Evolutionary conservation across 352 stramenopile genomes (phyloP), one percentile per base, ranked within the genome.

Genomic region (Pythium phragmitis): DNA sequence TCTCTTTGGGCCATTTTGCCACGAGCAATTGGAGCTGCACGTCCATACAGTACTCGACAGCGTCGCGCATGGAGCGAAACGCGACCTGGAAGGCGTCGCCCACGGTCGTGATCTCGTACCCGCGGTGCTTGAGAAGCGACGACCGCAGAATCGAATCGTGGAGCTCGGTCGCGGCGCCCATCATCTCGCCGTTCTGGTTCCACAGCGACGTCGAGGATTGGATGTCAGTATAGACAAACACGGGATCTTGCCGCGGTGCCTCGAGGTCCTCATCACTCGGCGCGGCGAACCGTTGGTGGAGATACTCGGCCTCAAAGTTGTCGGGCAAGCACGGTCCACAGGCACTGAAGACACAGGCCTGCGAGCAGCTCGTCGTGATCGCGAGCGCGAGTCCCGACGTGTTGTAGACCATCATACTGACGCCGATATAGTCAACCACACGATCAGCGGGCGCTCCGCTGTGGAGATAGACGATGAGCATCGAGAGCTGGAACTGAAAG

Each of bases 101-200:
- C 1, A 72, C 70, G 4, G 83, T 92, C 39, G 83, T 88, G 64
- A 92, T 87, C 61, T 92, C 83, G 52, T 92, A 92, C 17, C 82
- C 82, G 30, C 70, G 72, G 36, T 89, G 79, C 28, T 74, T 75
- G 26, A 58, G 57, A 28, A 79, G 42, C 14, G 68, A 48, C 1
- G 65, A 65, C 2, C 72, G 69, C 14, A 79, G 37, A 30, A 79
- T 67, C 7, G 54, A 57, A 51, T 80, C 73, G 46, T 80, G 73
- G 34, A 72, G 43, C 9, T 75, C 60, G 14, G 53, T 75, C 1
- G 68, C 63, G 0, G 8, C 34, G 4, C 42, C 3, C 68, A 81
- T 76, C 28, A 81, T 68, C 8, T 71, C 68, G 30, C 75, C 67
- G 41, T 85, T 37, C 12, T 30, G 4, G 12, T 55, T 60, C 62